Evolutionary conservation across 2,329 filamentous ascomycete genomes (phyloP).

Genomic region (Ophiocordyceps camponoti-floridani): DNA sequence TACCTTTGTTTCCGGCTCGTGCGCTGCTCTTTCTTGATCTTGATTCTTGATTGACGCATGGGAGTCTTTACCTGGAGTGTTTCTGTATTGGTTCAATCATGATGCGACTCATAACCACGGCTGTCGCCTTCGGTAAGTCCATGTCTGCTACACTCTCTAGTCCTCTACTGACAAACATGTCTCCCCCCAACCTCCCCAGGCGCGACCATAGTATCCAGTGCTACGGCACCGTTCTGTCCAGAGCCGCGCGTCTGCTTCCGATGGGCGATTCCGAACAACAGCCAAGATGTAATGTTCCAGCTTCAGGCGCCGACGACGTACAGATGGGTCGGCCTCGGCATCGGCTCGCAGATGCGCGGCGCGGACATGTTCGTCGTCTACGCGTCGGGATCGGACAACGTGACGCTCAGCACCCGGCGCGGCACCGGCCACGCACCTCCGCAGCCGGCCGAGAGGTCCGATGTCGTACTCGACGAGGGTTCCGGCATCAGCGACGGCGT

Average conservation of each 20-base stretch:
- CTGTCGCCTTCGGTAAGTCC: slow-evolving; percentile 6
- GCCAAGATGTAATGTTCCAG: slow-evolving; percentile 43
- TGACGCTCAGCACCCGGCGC: slow-evolving; percentile 40
- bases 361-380: slow-evolving; percentile 48
- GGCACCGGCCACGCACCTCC: slow-evolving; percentile 31
- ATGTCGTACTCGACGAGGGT: slow-evolving; percentile 36
- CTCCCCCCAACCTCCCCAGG: slow-evolving; percentile 4
- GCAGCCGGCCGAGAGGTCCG: slow-evolving; percentile 19
- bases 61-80: background rate
- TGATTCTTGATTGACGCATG: background rate
- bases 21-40: background rate
- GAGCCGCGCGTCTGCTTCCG: slow-evolving; percentile 30
- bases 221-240: slow-evolving; percentile 21
- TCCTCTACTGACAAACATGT: background rate
- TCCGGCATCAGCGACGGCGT: slow-evolving; percentile 32
- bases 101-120: background rate
- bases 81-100: background rate
- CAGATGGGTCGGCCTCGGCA: slow-evolving; percentile 40
- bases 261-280: slow-evolving; percentile 32
- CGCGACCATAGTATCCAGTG: slow-evolving; percentile 6
- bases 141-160: background rate
- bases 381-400: slow-evolving; percentile 37
- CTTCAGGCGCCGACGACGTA: slow-evolving; percentile 34
- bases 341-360: slow-evolving; percentile 34
- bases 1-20: background rate